Evolutionary conservation across 345 rosid genomes (phyloP).

Genomic region (Citrus hindsii): DNA sequence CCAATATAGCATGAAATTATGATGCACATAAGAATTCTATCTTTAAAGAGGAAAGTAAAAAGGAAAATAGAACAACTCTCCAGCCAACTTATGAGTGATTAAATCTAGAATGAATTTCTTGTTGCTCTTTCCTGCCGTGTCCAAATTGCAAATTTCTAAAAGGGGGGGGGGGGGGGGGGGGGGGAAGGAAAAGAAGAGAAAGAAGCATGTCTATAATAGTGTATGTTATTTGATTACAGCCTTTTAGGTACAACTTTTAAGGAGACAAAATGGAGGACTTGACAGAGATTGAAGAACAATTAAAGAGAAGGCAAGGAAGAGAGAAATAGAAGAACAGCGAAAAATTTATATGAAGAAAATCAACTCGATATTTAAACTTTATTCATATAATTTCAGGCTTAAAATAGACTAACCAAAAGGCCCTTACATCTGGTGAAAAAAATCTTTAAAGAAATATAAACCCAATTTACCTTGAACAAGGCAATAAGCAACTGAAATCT

Average conservation of each 20-base stretch:
- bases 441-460: not conserved
- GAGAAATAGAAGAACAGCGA: not conserved
- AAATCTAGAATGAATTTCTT: not conserved
- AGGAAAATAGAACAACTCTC: not conserved
- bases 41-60: not conserved
- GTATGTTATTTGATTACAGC: not conserved
- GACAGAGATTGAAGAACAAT: not conserved
- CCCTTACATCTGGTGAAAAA: not conserved
- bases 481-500: not conserved
- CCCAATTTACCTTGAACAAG: not conserved
- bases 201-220: not conserved
- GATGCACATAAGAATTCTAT: not conserved
- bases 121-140: not conserved
- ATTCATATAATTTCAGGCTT: not conserved
- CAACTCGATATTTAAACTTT: not conserved
- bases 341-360: not conserved
- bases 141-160: not conserved
- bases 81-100: not conserved
- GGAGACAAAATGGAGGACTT: not conserved
- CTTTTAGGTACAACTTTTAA: not conserved
- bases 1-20: not conserved
- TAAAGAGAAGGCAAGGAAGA: not conserved
- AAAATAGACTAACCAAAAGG: not conserved
- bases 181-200: not conserved
- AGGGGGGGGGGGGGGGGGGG: not conserved